Evolutionary conservation across 108 stramenopile species (phyloP), one percentile per base, ranked within the genome.

Genomic region (Cyclotella choctawhatcheeana): DNA sequence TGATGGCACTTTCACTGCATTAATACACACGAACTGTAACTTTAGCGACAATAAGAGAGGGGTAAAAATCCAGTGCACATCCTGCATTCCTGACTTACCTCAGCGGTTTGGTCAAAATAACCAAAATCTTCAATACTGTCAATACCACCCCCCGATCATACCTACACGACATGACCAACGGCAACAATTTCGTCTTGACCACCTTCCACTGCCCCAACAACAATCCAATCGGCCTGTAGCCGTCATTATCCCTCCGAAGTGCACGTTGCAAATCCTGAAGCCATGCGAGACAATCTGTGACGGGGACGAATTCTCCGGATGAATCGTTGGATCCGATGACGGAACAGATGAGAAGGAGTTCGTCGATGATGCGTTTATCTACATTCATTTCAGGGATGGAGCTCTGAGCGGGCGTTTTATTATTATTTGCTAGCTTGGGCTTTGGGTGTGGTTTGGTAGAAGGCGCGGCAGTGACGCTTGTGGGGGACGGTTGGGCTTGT

Each of bases 181-280:
- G 95, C 16, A 96, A 60, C 37, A 96, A 56, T 71, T 96, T 96
- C 44, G 92, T 83, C 26, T 74, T 75, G 12, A 93, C 89, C 20
- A 96, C 87, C 54, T 87, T 92, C 92, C 91, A 93, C 58, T 89
- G 79, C 1, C 89, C 89, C 63, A 96, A 63, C 48, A 91, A 58
- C 33, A 93, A 68, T 13, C 85, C 84, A 47, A 96, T 89, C 44
- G 92, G 92, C 25, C 95, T 88, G 44, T 82, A 89, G 14, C 64
- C 32, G 47, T 96, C 95, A 33, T 92, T 86, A 77, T 93, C 92
- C 3, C 92, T 88, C 40, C 92, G 85, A 37, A 96, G 61, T 17
- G 90, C 90, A 14, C 92, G 89, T 58, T 96, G 95, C 50, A 96
- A 64, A 82, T 96, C 92, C 58, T 95, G 91, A 21, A 92, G 75